Evolutionary conservation across 2,329 filamentous ascomycete genomes (phyloP).

Genomic region (Coleophoma crateriformis): DNA sequence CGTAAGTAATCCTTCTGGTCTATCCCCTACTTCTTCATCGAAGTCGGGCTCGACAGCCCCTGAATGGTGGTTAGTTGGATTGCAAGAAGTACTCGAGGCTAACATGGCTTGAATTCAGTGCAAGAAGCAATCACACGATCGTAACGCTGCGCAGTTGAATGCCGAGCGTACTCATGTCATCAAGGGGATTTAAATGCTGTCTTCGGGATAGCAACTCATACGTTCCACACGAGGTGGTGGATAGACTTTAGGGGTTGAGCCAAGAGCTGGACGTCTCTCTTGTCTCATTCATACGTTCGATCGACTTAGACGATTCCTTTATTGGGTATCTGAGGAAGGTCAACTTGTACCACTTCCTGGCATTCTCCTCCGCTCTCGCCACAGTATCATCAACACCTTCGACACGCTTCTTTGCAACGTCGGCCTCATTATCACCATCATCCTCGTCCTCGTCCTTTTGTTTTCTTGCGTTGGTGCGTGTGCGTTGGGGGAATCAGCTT

Average conservation of each 20-base stretch:
- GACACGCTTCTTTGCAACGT: too few species aligned
- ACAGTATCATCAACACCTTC: too few species aligned
- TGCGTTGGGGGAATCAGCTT: neutral
- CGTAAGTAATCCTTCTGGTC: constrained; percentile 42
- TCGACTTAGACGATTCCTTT: too few species aligned
- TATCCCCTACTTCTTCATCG: constrained; percentile 7
- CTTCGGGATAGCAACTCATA: constrained; percentile 1
- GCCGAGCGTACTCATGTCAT: constrained; percentile 91
- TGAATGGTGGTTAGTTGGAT: constrained; percentile 37
- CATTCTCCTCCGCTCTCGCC: too few species aligned
- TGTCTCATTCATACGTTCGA: too few species aligned
- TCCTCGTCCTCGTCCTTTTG: too few species aligned
- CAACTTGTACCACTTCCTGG: too few species aligned
- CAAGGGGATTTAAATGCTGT: constrained; percentile 65
- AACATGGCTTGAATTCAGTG: constrained; percentile 48
- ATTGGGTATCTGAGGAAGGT: too few species aligned
- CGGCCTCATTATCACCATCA: too few species aligned
- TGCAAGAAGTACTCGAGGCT: constrained; percentile 28
- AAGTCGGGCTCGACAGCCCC: constrained; percentile 1
- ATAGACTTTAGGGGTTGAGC: too few species aligned
- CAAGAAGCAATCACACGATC: constrained; percentile 94
- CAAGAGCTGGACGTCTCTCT: too few species aligned
- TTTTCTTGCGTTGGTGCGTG: too few species aligned
- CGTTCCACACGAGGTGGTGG: neutral
- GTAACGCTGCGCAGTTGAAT: constrained; percentile 89